Evolutionary conservation across 768 basidiomycete genomes (phyloP).

Genomic region (Cystobasidiopsis lactophilus): DNA sequence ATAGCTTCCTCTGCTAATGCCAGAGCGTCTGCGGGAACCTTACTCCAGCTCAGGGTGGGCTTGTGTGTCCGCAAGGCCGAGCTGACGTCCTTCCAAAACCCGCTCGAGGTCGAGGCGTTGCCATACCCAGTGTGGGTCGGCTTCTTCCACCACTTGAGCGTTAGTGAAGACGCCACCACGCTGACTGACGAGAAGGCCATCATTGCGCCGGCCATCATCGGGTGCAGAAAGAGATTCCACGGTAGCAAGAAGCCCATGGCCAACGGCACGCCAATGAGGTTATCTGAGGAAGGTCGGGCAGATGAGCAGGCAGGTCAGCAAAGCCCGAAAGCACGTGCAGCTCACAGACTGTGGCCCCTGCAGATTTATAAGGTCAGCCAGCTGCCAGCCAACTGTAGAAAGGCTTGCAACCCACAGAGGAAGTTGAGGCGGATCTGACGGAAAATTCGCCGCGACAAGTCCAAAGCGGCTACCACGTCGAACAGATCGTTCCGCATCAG

Average conservation of each 20-base stretch:
- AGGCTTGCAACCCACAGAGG: conserved; percentile 38
- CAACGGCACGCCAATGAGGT: conserved; percentile 44
- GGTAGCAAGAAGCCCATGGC: conserved; percentile 96
- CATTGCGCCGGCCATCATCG: conserved; percentile 94
- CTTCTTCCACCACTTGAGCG: conserved; percentile 62
- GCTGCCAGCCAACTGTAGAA: not conserved
- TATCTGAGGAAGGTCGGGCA: conserved; percentile 3
- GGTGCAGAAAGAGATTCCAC: conserved; percentile 74
- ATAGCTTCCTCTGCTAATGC: not conserved
- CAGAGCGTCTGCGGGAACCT: too few species aligned
- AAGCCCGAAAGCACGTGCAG: not conserved
- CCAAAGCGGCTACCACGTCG: conserved; percentile 88
- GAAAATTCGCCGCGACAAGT: conserved; percentile 75
- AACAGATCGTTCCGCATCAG: conserved; percentile 91
- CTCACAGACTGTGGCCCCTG: conserved; percentile 4
- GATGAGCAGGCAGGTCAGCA: not conserved
- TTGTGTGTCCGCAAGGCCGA: not conserved
- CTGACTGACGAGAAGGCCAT: conserved; percentile 97
- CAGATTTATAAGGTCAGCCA: not conserved
- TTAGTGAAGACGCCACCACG: conserved; percentile 73
- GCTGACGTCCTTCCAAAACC: too few species aligned
- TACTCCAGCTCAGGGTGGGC: too few species aligned
- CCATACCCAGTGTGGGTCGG: conserved; percentile 25
- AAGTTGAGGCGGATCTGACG: conserved; percentile 76
- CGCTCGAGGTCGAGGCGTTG: not conserved